Evolutionary conservation across 306 rosid species (phyloP).

Genomic region (Luffa acutangula): DNA sequence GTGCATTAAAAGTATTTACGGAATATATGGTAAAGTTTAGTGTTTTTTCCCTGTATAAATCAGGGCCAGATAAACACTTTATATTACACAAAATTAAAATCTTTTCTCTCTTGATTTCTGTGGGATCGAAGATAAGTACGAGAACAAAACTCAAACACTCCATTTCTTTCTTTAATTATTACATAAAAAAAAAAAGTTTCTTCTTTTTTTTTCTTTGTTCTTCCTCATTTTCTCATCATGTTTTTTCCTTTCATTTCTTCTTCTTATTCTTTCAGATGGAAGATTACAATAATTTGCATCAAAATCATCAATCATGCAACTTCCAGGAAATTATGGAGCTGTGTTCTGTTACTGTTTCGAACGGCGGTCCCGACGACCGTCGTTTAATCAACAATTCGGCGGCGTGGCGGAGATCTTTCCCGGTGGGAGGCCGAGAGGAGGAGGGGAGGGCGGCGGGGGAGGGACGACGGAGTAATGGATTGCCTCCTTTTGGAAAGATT

Average conservation of each 20-base stretch:
- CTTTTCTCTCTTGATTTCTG: background rate
- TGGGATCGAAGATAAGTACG: background rate
- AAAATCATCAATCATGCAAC: background rate
- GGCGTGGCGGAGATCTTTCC: background rate
- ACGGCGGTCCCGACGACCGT: background rate
- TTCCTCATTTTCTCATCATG: background rate
- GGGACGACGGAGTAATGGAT: background rate
- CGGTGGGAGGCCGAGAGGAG: background rate
- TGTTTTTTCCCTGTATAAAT: slow-evolving; percentile 8
- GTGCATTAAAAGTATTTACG: background rate
- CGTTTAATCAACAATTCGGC: background rate
- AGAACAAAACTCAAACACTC: background rate
- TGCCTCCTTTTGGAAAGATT: background rate
- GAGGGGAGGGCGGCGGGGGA: background rate
- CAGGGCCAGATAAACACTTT: background rate
- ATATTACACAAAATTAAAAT: background rate
- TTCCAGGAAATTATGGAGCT: background rate
- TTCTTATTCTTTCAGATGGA: background rate
- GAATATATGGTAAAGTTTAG: slow-evolving; percentile 11
- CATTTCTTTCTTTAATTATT: background rate
- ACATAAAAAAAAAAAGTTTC: background rate
- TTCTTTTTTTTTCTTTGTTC: background rate
- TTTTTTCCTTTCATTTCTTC: background rate
- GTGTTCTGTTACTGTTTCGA: background rate
- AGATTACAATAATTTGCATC: background rate